Conservation (phyloP, 148 eudicot species). For the Rhododendron molle region DNA sequence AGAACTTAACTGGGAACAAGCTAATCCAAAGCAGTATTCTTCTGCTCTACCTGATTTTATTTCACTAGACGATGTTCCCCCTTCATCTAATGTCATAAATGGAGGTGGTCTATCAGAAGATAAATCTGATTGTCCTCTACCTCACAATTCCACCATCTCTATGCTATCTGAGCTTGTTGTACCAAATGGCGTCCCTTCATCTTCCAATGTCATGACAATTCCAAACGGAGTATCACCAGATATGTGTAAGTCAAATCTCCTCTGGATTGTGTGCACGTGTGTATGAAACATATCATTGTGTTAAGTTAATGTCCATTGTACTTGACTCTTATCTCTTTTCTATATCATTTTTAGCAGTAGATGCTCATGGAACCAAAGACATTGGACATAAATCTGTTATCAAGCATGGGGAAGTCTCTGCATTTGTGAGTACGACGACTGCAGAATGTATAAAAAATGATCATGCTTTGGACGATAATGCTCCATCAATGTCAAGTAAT, state of each 20-base stretch:
- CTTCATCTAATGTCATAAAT: not conserved
- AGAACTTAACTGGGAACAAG: constrained; percentile 38
- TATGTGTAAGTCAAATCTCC: constrained; percentile 17
- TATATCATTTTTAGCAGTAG: constrained; percentile 25
- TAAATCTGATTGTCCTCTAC: not conserved
- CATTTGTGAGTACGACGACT: constrained; percentile 17
- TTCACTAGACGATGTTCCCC: constrained; percentile 17
- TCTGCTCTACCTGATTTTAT: constrained; percentile 19
- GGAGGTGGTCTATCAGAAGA: constrained; percentile 7
- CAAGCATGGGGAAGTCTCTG: constrained; percentile 25
- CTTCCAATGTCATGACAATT: constrained; percentile 17
- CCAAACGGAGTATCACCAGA: constrained; percentile 19
- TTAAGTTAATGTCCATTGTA: constrained; percentile 2
- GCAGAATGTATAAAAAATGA: constrained; percentile 8
- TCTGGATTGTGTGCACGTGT: not conserved
- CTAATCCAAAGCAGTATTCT: constrained; percentile 14
- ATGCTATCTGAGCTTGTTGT: constrained; percentile 31
- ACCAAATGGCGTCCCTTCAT: constrained; percentile 29
- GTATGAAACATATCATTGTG: not conserved
- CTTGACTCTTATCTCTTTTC: constrained; percentile 4
- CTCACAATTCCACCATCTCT: constrained; percentile 1
- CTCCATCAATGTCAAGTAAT: constrained; percentile 8
- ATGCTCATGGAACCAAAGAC: constrained; percentile 26
- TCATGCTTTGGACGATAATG: constrained; percentile 11
- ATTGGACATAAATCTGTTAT: constrained; percentile 17